Evolutionary conservation across 257 asterid genomes (phyloP), one percentile per base, ranked within the genome.

Genomic region (Solanum acaule): DNA sequence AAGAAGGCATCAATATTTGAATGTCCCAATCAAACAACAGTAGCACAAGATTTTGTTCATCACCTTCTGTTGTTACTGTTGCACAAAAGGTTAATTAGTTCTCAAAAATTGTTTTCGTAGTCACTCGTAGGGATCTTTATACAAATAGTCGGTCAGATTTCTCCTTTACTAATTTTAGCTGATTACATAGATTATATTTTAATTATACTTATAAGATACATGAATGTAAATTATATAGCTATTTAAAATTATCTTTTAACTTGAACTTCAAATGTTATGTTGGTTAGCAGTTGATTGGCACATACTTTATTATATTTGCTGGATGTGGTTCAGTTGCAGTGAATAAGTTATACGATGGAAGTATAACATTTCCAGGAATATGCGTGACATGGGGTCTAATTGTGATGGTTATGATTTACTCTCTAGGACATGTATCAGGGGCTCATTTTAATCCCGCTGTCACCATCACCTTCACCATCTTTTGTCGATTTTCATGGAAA

Each of bases 361-460:
- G 63, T 78, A 83, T 96, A 1, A 94, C 98, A 0, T 94, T 94
- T 56, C 98, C 98, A 0, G 99, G 98, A 5, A 82, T 95, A 1
- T 91, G 96, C 20, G 90, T 92, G 44, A 93, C 96, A 3, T 96
- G 99, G 98, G 99, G 99, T 4, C 33, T 94, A 6, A 93, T 94
- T 2, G 98, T 94, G 18, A 92, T 90, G 98, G 96, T 93, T 12
- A 93, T 96, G 98, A 56, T 94, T 72, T 95, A 95, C 70, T 34
- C 97, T 0, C 90, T 96, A 5, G 96, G 97, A 6, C 99, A 96
- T 35, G 91, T 96, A 2, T 96, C 98, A 16, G 98, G 97, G 23
- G 99, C 94, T 20, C 98, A 96, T 88, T 94, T 96, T 72, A 96
- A 96, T 84, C 98, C 98, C 1, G 97, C 99, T 0, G 97, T 96